phyloP scores from a whole-genome alignment of 2,329 filamentous ascomycete genomes.

The Cladophialophora psammophila region DNA sequence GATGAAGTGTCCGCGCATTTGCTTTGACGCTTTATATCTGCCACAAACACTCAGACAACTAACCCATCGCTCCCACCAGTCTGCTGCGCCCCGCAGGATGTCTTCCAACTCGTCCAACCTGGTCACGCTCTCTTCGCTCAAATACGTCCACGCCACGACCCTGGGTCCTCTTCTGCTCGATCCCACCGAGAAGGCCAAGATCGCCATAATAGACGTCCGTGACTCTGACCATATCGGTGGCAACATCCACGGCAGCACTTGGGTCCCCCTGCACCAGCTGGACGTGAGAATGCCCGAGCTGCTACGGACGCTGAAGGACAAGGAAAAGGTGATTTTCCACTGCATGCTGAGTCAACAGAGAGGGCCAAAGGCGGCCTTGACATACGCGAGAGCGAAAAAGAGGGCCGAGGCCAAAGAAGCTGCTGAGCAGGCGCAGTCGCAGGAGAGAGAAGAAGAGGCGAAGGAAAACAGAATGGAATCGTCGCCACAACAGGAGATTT shows the following conservation, averaged over 20 bases:
- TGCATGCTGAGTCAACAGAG: constrained; percentile 91
- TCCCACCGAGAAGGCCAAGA: constrained; percentile 52
- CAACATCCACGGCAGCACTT: constrained; percentile 79
- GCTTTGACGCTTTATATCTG: neutral
- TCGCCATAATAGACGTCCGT: constrained; percentile 87
- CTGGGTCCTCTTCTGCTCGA: constrained; percentile 71
- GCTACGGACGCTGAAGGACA: constrained; percentile 76
- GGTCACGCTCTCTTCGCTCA: constrained; percentile 67
- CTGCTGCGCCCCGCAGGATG: constrained; percentile 18
- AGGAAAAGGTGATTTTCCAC: constrained; percentile 89
- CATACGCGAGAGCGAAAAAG: constrained; percentile 63
- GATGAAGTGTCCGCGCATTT: neutral
- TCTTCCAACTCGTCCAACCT: constrained; percentile 46
- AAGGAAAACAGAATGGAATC: constrained; percentile 33
- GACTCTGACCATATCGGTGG: constrained; percentile 91
- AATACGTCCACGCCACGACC: constrained; percentile 71
- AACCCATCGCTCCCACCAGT: neutral
- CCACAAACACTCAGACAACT: neutral
- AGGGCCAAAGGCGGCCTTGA: constrained; percentile 82
- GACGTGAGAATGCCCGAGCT: constrained; percentile 82
- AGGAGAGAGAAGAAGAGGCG: constrained; percentile 37
- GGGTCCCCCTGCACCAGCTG: constrained; percentile 76
- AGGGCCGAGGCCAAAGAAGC: constrained; percentile 41
- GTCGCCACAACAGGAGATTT: constrained; percentile 70
- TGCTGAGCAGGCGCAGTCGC: constrained; percentile 23